phyloP scores from a whole-genome alignment of 352 stramenopile genomes.

The Phytophthora rubi region DNA sequence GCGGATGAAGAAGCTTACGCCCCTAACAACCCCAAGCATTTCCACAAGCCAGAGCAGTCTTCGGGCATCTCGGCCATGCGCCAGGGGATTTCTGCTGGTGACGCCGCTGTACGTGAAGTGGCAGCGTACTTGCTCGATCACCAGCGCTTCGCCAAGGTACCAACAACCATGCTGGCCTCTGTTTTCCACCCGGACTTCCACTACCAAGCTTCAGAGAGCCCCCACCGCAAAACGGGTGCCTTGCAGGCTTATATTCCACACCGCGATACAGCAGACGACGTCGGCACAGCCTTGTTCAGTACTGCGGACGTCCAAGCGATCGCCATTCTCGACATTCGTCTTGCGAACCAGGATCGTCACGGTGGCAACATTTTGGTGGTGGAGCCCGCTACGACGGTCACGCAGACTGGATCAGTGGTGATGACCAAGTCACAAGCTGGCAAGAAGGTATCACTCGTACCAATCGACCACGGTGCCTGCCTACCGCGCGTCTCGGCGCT shows the following conservation, averaged over 20 bases:
- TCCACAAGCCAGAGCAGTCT: constrained; percentile 14
- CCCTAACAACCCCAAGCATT: constrained; percentile 66
- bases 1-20: constrained; percentile 71
- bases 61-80: constrained; percentile 41
- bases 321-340: constrained; percentile 78
- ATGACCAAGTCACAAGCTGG: constrained; percentile 17
- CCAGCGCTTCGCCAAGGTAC: constrained; percentile 52
- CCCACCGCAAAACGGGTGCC: constrained; percentile 49
- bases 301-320: constrained; percentile 69
- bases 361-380: constrained; percentile 76
- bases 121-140: constrained; percentile 63
- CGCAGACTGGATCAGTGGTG: constrained; percentile 15
- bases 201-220: constrained; percentile 13
- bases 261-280: constrained; percentile 66
- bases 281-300: constrained; percentile 52
- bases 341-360: constrained; percentile 85
- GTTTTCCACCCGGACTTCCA: constrained; percentile 52
- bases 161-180: constrained; percentile 47
- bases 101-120: constrained; percentile 63
- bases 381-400: constrained; percentile 19
- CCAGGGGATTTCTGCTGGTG: constrained; percentile 49
- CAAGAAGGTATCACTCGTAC: constrained; percentile 50
- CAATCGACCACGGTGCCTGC: constrained; percentile 82
- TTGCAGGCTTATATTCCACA: constrained; percentile 72
- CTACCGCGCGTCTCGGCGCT: constrained; percentile 55